These are phyloP conservation scores for Nematocida displodere DNA, from an alignment of 371 early-diverging fungal species.

Conservation along the genomic window DNA sequence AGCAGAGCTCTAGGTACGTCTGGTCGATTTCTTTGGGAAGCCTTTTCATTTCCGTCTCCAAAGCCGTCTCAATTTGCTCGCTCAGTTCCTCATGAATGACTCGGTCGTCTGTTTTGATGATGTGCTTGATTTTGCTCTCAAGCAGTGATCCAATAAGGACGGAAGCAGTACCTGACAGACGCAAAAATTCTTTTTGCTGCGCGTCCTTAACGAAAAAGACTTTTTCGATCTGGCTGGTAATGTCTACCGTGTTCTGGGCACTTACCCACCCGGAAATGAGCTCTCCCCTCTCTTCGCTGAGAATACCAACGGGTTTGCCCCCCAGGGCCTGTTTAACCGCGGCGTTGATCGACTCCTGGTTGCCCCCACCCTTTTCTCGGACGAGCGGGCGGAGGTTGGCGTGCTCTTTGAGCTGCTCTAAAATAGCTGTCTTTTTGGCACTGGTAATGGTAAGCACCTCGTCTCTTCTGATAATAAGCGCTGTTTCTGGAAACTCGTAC, in stretches of 20 bases:
- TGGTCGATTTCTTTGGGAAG: constrained; percentile 69
- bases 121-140: constrained; percentile 46
- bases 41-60: constrained; percentile 71
- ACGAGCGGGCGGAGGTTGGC: constrained; percentile 32
- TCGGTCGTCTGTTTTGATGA: constrained; percentile 76
- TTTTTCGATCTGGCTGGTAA: constrained; percentile 32
- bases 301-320: constrained; percentile 49
- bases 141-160: constrained; percentile 8
- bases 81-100: constrained; percentile 79
- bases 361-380: constrained; percentile 57
- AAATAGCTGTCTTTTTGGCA: constrained; percentile 70
- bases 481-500: constrained; percentile 79
- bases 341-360: constrained; percentile 38
- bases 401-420: constrained; percentile 32
- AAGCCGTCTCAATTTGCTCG: constrained; percentile 69
- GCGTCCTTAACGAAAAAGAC: constrained; percentile 54
- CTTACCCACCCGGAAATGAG: constrained; percentile 47
- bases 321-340: constrained; percentile 18
- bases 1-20: constrained; percentile 74
- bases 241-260: constrained; percentile 41
- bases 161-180: neutral
- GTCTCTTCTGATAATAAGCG: constrained; percentile 72
- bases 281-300: constrained; percentile 51
- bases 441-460: constrained; percentile 74
- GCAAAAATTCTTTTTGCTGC: constrained; percentile 25